Base-by-base conservation (phyloP, 768 basidiomycete species). In the Suillus ampliporus region DNA sequence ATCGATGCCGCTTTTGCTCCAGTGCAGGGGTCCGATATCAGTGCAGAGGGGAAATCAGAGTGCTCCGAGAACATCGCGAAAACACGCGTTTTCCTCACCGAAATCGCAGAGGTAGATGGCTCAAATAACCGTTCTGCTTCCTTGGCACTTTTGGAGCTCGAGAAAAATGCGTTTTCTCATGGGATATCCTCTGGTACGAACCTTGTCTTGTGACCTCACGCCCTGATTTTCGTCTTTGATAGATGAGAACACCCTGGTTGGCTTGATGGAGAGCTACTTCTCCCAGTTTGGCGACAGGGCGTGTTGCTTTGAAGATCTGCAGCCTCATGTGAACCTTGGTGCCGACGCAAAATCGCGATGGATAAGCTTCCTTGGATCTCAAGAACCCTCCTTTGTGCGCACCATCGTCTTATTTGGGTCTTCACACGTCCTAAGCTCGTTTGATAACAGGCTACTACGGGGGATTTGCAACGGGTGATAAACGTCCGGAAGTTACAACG, bases 251-350 rank as follows among this genome's bases (percentile, higher is more conserved):
- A 75, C 76, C 34, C 67, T 89, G 60, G 71, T 83, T 37, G 69
- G 74, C 13, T 78, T 89, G 60, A 76, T 95, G 70, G 79, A 86
- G 68, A 75, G 80, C 53, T 97, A 96, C 74, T 87, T 94, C 70
- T 78, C 84, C 44, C 79, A 78, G 62, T 86, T 94, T 67, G 89
- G 91, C 35, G 86, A 89, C 73, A 97, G 95, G 75, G 80, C 89
- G 6, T 94, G 91, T 74, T 94, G 93, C 73, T 92, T 88, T 62
- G 95, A 96, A 76, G 95, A 97, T 68, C 77, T 97, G 44, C 83
- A 82, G 66, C 86, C 88, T 4, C 94, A 90, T 71, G 74, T 89
- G 60, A 70, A 69, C 9, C 75, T 91, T 15, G 76, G 83, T 26
- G 82, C 75, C 54, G 78, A 83, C 14, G 81, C 83, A 35, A 74